Evolutionary conservation across 768 basidiomycete genomes (phyloP), one percentile per base, ranked within the genome.

Genomic region (Mycena latifolia): DNA sequence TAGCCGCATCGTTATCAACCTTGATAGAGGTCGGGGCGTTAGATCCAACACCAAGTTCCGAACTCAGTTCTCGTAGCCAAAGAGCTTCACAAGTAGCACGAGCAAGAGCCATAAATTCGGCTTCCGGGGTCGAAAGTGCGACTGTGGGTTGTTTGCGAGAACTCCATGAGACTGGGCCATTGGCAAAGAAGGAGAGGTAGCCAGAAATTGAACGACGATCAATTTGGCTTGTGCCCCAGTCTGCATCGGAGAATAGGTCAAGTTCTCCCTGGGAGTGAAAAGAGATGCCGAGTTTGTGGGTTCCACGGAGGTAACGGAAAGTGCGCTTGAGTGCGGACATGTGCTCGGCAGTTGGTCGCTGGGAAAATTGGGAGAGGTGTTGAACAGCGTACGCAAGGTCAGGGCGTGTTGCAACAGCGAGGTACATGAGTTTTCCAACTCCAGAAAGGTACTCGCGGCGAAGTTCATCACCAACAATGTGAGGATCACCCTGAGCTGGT

Each of bases 91-190:
- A 68, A 0, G 73, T 61, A 2, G 78, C 74, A 48, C 78, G 71
- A 0, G 76, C 57, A 12, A 73, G 65, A 2, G 78, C 78, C 33
- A 81, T 75, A 69, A 79, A 82, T 68, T 83, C 82, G 1, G 79
- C 77, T 63, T 84, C 59, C 59, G 56, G 56, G 22, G 50, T 65
- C 29, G 63, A 59, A 22, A 65, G 56, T 58, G 65, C 65, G 39
- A 81, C 74, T 3, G 74, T 71, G 12, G 73, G 47, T 63, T 84
- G 82, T 35, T 74, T 67, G 25, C 74, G 71, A 0, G 77, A 77
- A 24, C 66, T 66, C 81, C 81, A 85, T 0, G 70, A 65, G 7
- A 84, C 69, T 1, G 73, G 64, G 11, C 74, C 77, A 2, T 75
- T 74, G 43, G 63, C 69, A 52, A 77, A 62, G 20, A 74, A 51